Evolutionary conservation across 257 asterid species (phyloP).

Genomic region (Sherardia arvensis): DNA sequence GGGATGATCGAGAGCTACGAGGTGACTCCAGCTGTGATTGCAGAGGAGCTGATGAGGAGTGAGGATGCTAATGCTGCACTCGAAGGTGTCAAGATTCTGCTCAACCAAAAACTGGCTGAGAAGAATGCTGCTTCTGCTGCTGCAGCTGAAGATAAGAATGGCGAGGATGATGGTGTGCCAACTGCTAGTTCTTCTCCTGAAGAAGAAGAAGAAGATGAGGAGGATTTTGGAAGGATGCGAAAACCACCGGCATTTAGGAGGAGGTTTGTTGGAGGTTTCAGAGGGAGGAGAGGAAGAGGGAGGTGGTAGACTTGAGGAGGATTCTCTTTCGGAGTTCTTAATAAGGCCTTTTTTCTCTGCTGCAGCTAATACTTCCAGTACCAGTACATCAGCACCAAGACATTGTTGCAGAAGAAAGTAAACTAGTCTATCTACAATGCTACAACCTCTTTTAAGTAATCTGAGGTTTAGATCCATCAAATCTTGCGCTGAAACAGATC

Average conservation of each 20-base stretch:
- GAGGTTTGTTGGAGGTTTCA: too few species aligned
- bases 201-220: background rate
- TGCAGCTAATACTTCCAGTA: too few species aligned
- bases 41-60: conserved; percentile 20
- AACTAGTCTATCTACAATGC: too few species aligned
- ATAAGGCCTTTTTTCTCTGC: too few species aligned
- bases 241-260: too few species aligned
- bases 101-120: background rate
- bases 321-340: background rate
- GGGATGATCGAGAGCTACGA: conserved; percentile 4
- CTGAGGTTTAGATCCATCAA: too few species aligned
- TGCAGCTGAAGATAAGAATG: background rate
- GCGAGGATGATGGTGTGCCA: background rate
- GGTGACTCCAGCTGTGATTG: conserved; percentile 23
- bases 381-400: too few species aligned
- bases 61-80: conserved; percentile 14
- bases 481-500: background rate
- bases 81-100: background rate
- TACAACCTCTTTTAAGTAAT: too few species aligned
- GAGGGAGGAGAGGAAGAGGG: too few species aligned
- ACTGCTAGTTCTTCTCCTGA: background rate
- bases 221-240: conserved; percentile 3
- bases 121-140: background rate
- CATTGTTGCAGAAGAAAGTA: background rate
- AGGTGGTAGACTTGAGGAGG: background rate